phyloP scores from a whole-genome alignment of 2,329 filamentous ascomycete genomes.

The Sporothrix protearum region DNA sequence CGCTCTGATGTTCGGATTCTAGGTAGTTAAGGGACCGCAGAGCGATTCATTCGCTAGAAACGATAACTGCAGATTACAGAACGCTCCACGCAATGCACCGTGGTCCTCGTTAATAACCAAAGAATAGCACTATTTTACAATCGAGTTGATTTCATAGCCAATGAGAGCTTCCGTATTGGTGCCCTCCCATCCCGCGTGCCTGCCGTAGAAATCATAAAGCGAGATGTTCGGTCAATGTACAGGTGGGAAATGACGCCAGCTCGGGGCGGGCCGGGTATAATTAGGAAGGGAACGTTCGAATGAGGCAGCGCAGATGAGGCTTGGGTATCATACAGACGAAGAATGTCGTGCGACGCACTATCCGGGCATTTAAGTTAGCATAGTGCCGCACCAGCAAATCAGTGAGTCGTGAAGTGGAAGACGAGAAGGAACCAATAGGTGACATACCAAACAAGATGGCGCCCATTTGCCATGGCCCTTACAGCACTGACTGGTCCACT shows the following conservation, averaged over 20 bases:
- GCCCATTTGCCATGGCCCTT: constrained; percentile 84
- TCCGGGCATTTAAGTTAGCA: neutral
- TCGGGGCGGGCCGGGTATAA: constrained; percentile 78
- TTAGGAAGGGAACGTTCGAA: constrained; percentile 87
- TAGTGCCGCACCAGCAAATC: neutral
- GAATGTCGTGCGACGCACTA: constrained; percentile 87
- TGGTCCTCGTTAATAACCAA: neutral
- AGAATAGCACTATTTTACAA: constrained; percentile 14
- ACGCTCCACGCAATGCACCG: neutral
- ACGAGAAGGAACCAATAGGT: constrained; percentile 13
- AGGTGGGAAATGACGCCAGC: constrained; percentile 84
- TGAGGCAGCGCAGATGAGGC: constrained; percentile 63
- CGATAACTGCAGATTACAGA: neutral
- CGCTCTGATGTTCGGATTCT: neutral
- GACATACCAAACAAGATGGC: constrained; percentile 72
- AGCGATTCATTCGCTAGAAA: neutral
- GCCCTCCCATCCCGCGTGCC: constrained; percentile 94
- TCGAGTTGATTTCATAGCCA: constrained; percentile 77
- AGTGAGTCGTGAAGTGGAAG: constrained; percentile 4
- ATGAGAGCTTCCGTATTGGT: constrained; percentile 83
- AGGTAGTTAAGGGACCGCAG: neutral
- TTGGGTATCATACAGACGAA: constrained; percentile 84
- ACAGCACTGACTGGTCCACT: constrained; percentile 88
- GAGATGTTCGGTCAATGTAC: constrained; percentile 81
- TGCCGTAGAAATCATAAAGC: constrained; percentile 87